These are phyloP conservation scores for Syncephalis plumigaleata DNA, from an alignment of 371 early-diverging fungal species.

Conservation along the genomic window DNA sequence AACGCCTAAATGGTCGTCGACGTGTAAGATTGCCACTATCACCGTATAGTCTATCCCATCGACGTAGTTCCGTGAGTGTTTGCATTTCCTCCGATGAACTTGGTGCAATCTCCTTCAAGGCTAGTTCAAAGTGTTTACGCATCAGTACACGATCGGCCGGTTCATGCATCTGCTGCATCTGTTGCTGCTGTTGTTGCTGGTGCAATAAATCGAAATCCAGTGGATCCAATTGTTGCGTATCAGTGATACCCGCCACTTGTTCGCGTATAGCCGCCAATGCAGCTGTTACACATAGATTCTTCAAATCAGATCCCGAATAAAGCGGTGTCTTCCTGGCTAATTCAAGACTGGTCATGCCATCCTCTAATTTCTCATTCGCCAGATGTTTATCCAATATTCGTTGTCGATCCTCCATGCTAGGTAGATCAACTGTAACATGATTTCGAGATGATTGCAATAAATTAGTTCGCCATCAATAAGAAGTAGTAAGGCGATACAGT, in stretches of 20 bases:
- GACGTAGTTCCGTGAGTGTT: slow-evolving; percentile 59
- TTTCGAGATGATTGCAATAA: not conserved
- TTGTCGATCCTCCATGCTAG: slow-evolving; percentile 60
- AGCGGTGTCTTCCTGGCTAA: slow-evolving; percentile 50
- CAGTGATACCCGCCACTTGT: slow-evolving; percentile 10
- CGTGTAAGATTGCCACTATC: slow-evolving; percentile 33
- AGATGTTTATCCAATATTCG: slow-evolving; percentile 70
- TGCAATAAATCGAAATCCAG: slow-evolving; percentile 14
- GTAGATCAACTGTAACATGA: slow-evolving; percentile 60
- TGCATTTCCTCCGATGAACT: slow-evolving; percentile 77
- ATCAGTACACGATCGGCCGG: slow-evolving; percentile 15
- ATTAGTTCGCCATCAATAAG: not conserved
- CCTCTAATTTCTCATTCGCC: slow-evolving; percentile 43
- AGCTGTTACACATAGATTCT: slow-evolving; percentile 93
- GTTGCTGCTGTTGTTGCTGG: slow-evolving; percentile 6
- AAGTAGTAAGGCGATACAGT: too few relatives aligned
- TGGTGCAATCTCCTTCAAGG: slow-evolving; percentile 64
- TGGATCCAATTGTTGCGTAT: slow-evolving; percentile 2
- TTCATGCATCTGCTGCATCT: slow-evolving; percentile 2
- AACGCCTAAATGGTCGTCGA: too few relatives aligned
- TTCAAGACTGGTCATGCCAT: slow-evolving; percentile 22
- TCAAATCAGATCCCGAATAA: slow-evolving; percentile 96
- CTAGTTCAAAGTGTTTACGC: slow-evolving; percentile 53
- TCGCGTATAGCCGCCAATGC: slow-evolving; percentile 58
- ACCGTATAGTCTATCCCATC: slow-evolving; percentile 79